Evolutionary conservation across 2,329 filamentous ascomycete species (phyloP), one percentile per base, ranked within the genome.

Genomic region (Phaeomoniella chlamydospora): DNA sequence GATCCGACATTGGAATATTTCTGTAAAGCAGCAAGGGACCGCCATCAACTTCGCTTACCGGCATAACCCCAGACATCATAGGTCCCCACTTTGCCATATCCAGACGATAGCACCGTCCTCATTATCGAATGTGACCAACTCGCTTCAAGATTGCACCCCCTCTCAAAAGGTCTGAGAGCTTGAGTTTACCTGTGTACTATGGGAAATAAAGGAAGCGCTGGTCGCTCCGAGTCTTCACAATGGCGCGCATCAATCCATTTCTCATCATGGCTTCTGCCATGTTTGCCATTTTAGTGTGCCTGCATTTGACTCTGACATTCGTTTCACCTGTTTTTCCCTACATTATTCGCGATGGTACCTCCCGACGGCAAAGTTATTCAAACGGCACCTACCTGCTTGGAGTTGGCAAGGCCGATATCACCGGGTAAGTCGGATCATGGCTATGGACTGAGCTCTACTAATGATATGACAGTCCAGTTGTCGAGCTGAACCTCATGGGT

Each of bases 401-500:
- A 15, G 74, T 78, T 15, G 78, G 77, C 16, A 82, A 79, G 53
- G 77, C 72, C 9, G 78, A 83, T 53, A 78, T 83, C 45, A 83
- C 78, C 34, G 78, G 78, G 69, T 76, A 64, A 16, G 45, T 35
- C 32, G 37, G 13, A 36, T 38, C 16, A 37, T 37, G 31, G 35
- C 33, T 31, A 35, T 18, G 13, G 5, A 15, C 15, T 19, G 12
- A 14, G 15, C 18, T 12, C 16, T 22, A n/a, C 36, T 35, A 13
- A 36, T 14, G 13, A 13, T 5, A 14, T 31, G 22, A 12, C 42
- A 74, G 82, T 2, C 85, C 86, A 0, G 84, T 92, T 10, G 86
- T 92, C 15, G 85, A 94, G 56, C 72, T 94, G 51, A 86, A 85
- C 49, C 71, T 94, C 53, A 90, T 88, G 68, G 87, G 87, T 41